phyloP scores from a whole-genome alignment of 1,284 basidiomycete species.

The Moesziomyces sp. region DNA sequence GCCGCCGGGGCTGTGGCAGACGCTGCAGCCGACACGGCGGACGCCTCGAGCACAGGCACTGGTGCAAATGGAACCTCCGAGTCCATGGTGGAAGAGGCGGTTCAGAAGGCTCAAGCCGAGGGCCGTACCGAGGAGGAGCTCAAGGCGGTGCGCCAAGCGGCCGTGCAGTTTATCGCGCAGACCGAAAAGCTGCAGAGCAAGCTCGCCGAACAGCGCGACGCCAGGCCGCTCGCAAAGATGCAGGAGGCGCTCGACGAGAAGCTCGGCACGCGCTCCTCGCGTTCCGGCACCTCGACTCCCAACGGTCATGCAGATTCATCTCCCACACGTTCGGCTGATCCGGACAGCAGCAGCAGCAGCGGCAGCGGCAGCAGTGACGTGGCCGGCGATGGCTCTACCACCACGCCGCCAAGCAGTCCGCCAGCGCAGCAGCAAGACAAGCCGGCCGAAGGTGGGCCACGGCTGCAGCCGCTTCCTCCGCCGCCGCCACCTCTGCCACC shows the following conservation, averaged over 20 bases:
- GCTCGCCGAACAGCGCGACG: conserved; percentile 84
- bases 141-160: conserved; percentile 19
- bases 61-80: conserved; percentile 9
- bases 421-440: conserved; percentile 3
- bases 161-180: conserved; percentile 33
- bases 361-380: conserved; percentile 45
- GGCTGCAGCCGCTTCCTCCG: conserved; percentile 13
- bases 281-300: conserved; percentile 27
- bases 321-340: background rate
- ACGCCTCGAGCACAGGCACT: conserved; percentile 1
- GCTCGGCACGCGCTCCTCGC: conserved; percentile 70
- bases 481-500: conserved; percentile 28
- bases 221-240: conserved; percentile 85
- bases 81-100: conserved; percentile 8
- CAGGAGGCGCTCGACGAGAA: conserved; percentile 75
- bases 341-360: conserved; percentile 13
- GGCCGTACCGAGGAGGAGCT: conserved; percentile 23
- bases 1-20: conserved; percentile 13
- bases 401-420: background rate
- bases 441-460: background rate
- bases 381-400: conserved; percentile 1
- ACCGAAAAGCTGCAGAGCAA: conserved; percentile 41
- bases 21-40: conserved; percentile 7
- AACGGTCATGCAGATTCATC: conserved; percentile 3
- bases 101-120: conserved; percentile 20